These are phyloP conservation scores for Pulveroboletus ravenelii DNA, from an alignment of 768 basidiomycete genomes.

Conservation along the genomic window DNA sequence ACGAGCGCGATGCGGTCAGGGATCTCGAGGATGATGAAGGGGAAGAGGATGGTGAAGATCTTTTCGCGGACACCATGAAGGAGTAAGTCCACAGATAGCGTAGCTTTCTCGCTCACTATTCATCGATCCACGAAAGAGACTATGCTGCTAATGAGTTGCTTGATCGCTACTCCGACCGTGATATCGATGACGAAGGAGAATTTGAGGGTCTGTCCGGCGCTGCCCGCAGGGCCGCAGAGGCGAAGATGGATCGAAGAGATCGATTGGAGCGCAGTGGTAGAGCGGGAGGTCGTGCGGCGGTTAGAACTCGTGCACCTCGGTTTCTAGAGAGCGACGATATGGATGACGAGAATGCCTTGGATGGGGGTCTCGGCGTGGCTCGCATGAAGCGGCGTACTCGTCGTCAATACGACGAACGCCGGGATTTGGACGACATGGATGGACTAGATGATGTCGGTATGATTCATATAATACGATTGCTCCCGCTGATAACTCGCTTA, in stretches of 20 bases:
- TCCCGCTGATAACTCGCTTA: conserved; percentile 13
- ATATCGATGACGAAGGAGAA: conserved; percentile 78
- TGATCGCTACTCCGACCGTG: conserved; percentile 84
- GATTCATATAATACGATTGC: neutral
- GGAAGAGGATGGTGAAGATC: conserved; percentile 87
- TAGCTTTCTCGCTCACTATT: conserved; percentile 8
- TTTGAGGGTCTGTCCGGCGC: conserved; percentile 61
- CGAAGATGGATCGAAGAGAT: conserved; percentile 85
- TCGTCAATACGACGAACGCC: conserved; percentile 90
- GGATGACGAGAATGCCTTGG: conserved; percentile 71
- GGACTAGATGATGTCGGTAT: conserved; percentile 76
- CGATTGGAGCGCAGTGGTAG: conserved; percentile 62
- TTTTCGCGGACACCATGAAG: conserved; percentile 78
- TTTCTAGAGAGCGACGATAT: conserved; percentile 83
- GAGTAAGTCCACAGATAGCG: conserved; percentile 43
- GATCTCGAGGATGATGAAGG: conserved; percentile 68
- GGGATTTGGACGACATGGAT: conserved; percentile 86
- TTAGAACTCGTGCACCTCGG: conserved; percentile 76
- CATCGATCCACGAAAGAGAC: conserved; percentile 47
- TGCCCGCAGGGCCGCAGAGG: conserved; percentile 78
- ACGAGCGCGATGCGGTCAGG: conserved; percentile 61
- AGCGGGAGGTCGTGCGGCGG: conserved; percentile 68
- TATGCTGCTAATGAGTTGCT: conserved; percentile 79
- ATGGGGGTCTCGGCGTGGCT: conserved; percentile 57
- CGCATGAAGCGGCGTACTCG: conserved; percentile 80